Conservation (phyloP, 768 basidiomycete genomes). For the Royoungia palumana region DNA sequence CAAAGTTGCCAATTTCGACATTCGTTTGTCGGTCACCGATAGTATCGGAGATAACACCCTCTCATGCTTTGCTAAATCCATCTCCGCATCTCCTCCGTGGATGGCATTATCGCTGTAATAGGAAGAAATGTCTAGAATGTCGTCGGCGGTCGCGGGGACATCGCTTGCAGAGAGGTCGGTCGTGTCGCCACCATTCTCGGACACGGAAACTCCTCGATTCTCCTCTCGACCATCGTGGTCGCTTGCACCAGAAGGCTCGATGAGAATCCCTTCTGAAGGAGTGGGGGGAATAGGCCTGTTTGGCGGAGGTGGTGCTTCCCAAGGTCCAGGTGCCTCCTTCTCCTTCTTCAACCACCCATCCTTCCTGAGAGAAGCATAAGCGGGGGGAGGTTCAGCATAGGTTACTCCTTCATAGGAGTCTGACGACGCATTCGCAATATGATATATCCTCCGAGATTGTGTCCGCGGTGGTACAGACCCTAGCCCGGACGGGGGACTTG, state of each 20-base stretch:
- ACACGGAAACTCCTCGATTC: not conserved
- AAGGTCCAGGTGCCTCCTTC: conserved; percentile 9
- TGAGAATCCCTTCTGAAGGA: conserved; percentile 2
- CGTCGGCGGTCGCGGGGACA: conserved; percentile 26
- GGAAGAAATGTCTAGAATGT: conserved; percentile 29
- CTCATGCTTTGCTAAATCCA: conserved; percentile 5
- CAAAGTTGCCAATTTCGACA: conserved; percentile 15
- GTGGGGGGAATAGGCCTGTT: conserved; percentile 17
- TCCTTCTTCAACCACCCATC: conserved; percentile 13
- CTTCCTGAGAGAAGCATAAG: conserved; percentile 35
- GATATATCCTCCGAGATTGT: conserved; percentile 40
- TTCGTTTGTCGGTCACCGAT: conserved; percentile 29
- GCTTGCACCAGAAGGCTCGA: conserved; percentile 7
- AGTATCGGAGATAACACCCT: conserved; percentile 22
- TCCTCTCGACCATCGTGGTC: not conserved
- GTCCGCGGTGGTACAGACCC: conserved; percentile 23
- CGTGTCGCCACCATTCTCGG: not conserved
- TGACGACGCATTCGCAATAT: conserved; percentile 39
- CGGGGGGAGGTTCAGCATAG: conserved; percentile 44
- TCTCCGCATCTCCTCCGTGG: conserved; percentile 6
- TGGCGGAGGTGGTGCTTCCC: conserved; percentile 7
- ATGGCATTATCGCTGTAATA: conserved; percentile 11
- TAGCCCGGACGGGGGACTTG: conserved; percentile 1
- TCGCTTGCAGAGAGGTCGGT: not conserved
- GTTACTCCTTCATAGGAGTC: conserved; percentile 17